These are phyloP conservation scores for Pistacia integerrima DNA, from an alignment of 345 rosid genomes.

Conservation along the genomic window DNA sequence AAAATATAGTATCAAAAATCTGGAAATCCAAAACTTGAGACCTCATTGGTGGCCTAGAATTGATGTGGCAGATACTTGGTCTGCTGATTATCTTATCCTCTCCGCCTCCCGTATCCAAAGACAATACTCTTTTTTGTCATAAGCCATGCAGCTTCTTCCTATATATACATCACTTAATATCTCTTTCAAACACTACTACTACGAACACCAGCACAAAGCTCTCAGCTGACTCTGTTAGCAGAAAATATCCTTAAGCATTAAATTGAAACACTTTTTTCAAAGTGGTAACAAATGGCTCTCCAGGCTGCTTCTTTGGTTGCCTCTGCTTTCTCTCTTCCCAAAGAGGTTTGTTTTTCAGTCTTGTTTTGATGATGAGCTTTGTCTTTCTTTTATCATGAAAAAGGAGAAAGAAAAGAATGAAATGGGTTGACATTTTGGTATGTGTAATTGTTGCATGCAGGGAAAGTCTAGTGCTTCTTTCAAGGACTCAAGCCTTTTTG, in stretches of 20 bases:
- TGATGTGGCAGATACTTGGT: constrained; percentile 50
- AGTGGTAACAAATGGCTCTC: constrained; percentile 53
- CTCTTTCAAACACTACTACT: constrained; percentile 16
- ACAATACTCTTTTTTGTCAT: constrained; percentile 1
- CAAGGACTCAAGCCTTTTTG: constrained; percentile 76
- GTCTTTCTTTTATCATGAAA: neutral
- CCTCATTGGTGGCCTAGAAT: constrained; percentile 53
- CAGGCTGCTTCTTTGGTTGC: constrained; percentile 77
- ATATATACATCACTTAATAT: constrained; percentile 26
- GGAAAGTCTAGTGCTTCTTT: constrained; percentile 55
- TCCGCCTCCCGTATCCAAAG: constrained; percentile 29
- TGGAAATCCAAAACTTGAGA: constrained; percentile 55
- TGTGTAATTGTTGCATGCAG: constrained; percentile 37
- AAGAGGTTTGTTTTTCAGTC: constrained; percentile 48
- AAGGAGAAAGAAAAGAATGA: neutral
- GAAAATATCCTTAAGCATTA: neutral
- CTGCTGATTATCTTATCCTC: constrained; percentile 60
- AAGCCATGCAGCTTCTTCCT: constrained; percentile 18
- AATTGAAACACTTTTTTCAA: neutral
- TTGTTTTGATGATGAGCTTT: neutral
- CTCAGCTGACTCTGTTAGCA: neutral
- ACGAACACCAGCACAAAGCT: neutral
- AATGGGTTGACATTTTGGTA: constrained; percentile 6
- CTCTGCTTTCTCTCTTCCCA: constrained; percentile 56
- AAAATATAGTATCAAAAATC: constrained; percentile 20